phyloP scores from a whole-genome alignment of 2,329 filamentous ascomycete genomes.

The Aspergillus quadricinctus region DNA sequence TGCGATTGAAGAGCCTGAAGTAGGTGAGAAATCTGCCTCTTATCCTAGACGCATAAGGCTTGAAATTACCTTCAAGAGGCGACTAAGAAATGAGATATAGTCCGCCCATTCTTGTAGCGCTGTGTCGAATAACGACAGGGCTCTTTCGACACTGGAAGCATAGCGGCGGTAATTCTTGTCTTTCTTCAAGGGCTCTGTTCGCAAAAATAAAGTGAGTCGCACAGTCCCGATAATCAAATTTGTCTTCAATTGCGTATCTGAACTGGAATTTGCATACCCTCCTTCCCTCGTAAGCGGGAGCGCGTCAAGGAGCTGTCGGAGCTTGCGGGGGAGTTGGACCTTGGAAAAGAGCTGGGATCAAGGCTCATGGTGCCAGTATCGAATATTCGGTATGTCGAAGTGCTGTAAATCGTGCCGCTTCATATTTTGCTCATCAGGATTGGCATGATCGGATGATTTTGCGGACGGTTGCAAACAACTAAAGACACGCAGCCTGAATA shows the following conservation, averaged over 20 bases:
- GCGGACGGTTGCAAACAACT: slow-evolving; percentile 8
- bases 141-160: slow-evolving; percentile 80
- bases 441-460: slow-evolving; percentile 6
- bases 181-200: slow-evolving; percentile 43
- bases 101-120: slow-evolving; percentile 98
- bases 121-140: slow-evolving; percentile 84
- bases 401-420: slow-evolving; percentile 23
- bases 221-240: neutral
- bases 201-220: neutral
- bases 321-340: slow-evolving; percentile 67
- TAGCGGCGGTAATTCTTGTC: slow-evolving; percentile 78
- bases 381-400: slow-evolving; percentile 19
- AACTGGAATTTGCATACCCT: slow-evolving; percentile 54
- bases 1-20: slow-evolving; percentile 79
- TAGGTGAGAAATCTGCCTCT: neutral
- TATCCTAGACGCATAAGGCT: neutral
- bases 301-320: slow-evolving; percentile 77
- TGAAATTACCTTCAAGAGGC: slow-evolving; percentile 71
- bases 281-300: slow-evolving; percentile 71
- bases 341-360: slow-evolving; percentile 39
- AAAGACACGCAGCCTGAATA: slow-evolving; percentile 10
- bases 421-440: slow-evolving; percentile 32
- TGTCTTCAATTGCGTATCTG: neutral
- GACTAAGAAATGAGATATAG: slow-evolving; percentile 94
- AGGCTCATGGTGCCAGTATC: slow-evolving; percentile 39